phyloP scores from a whole-genome alignment of 768 basidiomycete genomes.

The Termitomyces sp. region DNA sequence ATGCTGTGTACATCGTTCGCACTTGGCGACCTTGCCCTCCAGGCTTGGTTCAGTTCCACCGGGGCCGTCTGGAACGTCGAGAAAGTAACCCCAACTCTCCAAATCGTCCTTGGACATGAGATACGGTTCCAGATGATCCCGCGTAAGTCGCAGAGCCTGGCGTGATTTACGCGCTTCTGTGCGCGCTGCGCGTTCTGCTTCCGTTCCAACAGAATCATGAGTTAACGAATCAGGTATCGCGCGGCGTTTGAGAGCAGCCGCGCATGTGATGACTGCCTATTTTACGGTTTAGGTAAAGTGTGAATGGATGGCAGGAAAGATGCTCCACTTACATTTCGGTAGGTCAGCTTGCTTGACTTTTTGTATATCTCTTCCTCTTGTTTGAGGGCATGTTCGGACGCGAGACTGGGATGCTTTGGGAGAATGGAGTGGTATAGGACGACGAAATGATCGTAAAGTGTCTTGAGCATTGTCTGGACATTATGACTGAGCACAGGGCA shows the following conservation, averaged over 20 bases:
- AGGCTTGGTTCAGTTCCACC: slow-evolving; percentile 66
- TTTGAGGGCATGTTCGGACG: slow-evolving; percentile 73
- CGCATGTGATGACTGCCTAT: slow-evolving; percentile 52
- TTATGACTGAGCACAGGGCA: slow-evolving; percentile 12
- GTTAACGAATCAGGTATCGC: slow-evolving; percentile 52
- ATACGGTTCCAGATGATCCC: slow-evolving; percentile 52
- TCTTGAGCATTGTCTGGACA: slow-evolving; percentile 68
- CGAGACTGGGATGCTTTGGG: slow-evolving; percentile 54
- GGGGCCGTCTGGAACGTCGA: slow-evolving; percentile 60
- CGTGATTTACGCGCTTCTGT: slow-evolving; percentile 54
- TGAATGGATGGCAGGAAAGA: background rate
- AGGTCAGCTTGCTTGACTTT: slow-evolving; percentile 73
- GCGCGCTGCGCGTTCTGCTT: slow-evolving; percentile 57
- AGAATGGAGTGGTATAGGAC: slow-evolving; percentile 63
- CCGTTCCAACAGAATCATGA: slow-evolving; percentile 79
- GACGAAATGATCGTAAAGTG: slow-evolving; percentile 69
- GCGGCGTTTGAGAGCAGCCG: slow-evolving; percentile 48
- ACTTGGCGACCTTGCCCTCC: slow-evolving; percentile 61
- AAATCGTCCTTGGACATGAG: slow-evolving; percentile 59
- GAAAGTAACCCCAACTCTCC: slow-evolving; percentile 67
- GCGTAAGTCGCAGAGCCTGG: slow-evolving; percentile 51
- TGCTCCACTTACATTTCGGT: slow-evolving; percentile 66
- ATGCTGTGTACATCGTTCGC: slow-evolving; percentile 75
- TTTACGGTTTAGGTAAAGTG: slow-evolving; percentile 12
- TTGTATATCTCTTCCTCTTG: slow-evolving; percentile 83